These are phyloP conservation scores for Pisolithus sp. DNA, from an alignment of 768 basidiomycete species.

Conservation along the genomic window DNA sequence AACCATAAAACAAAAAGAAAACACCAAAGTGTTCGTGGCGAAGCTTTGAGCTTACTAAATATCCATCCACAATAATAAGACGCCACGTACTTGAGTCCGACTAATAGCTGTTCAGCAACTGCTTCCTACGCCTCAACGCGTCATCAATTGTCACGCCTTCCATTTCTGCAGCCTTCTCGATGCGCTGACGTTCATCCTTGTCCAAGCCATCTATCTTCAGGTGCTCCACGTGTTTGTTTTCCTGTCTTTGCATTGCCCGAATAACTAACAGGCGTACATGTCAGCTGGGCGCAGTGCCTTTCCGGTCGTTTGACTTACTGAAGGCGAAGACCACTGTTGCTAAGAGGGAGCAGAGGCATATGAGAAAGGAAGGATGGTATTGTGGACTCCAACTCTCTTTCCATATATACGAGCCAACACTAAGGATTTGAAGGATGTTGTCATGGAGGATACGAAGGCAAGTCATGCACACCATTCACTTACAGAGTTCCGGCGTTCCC, in stretches of 20 bases:
- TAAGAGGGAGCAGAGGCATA: slow-evolving; percentile 34
- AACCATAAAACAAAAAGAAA: no score
- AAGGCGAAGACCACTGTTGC: slow-evolving; percentile 30
- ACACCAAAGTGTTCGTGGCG: no score
- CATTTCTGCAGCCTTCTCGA: slow-evolving; percentile 51
- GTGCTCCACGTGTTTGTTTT: slow-evolving; percentile 47
- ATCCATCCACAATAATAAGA: no score
- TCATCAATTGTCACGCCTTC: slow-evolving; percentile 57
- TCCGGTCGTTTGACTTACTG: slow-evolving; percentile 17
- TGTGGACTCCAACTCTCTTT: slow-evolving; percentile 51
- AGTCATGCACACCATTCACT: slow-evolving; percentile 11
- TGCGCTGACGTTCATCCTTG: slow-evolving; percentile 40
- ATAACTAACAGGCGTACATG: slow-evolving; percentile 24
- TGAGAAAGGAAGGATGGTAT: slow-evolving; percentile 59
- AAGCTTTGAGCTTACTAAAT: no score
- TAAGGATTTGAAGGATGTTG: slow-evolving; percentile 12
- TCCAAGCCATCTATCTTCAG: slow-evolving; percentile 42
- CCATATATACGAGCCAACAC: slow-evolving; percentile 61
- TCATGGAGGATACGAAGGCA: neutral
- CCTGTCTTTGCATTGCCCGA: slow-evolving; percentile 37
- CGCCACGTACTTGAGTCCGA: no score
- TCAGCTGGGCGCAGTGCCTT: neutral
- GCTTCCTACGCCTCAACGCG: slow-evolving; percentile 50
- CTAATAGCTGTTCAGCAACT: slow-evolving; percentile 54
- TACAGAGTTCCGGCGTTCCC: slow-evolving; percentile 57